Evolutionary conservation across 441 rosid species (phyloP), one percentile per base, ranked within the genome.

Genomic region (Syzygium malaccense): DNA sequence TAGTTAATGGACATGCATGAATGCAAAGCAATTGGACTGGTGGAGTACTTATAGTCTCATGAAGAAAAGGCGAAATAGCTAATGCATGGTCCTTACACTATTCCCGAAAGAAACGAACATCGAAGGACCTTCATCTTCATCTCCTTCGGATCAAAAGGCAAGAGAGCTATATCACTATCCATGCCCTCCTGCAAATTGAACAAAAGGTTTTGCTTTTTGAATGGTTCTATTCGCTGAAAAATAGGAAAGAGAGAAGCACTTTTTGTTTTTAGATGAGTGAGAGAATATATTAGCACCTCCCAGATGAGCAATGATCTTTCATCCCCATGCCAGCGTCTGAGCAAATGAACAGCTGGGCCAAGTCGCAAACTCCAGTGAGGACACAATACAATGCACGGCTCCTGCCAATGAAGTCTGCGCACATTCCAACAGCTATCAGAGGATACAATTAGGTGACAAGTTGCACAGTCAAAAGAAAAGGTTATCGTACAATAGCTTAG

Each of bases 361-460:
- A 96, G 97, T 86, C 98, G 91, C 91, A 96, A 91, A 91, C 94
- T 95, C 98, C 96, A 95, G 91, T 94, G 96, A 87, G 99, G 94
- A 89, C 95, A 93, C 91, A 98, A 95, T 85, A 96, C 87, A 19
- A 98, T 92, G 92, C 99, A 96, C 8, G 98, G 97, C 86, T 98
- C 99, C 94, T 95, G 97, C 99, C 99, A 96, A 90, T 92, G 92
- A 56, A 91, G 87, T 91, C 98, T 95, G 91, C 87, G 88, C 68
- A 90, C 85, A 91, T 87, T 93, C 92, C 71, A 83, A 90, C 62
- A 93, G 90, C 79, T 79, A 87, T 55, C 12, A 17, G n/a, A 30
- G 51, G 86, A 71, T 55, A 85, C 55, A 13, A 62, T 56, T 10
- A 56, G 55, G 87, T 51, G n/a, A 13, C 49, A 45, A n/a, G 45